phyloP scores from a whole-genome alignment of 2,329 filamentous ascomycete genomes.

The Aplosporella prunicola region DNA sequence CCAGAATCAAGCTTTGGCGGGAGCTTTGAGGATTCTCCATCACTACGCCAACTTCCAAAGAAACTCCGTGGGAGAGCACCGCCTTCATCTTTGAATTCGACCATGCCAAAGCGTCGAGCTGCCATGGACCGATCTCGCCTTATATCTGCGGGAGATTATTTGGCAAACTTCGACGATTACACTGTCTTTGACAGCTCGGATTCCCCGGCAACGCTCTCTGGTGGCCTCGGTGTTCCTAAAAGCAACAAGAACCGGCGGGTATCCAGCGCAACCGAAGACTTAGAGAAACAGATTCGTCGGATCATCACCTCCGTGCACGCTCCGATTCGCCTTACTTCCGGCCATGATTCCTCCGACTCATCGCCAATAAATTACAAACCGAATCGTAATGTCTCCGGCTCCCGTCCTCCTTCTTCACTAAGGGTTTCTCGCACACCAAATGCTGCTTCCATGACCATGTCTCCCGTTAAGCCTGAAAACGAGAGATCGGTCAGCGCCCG shows the following conservation, averaged over 20 bases:
- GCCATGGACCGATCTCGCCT: too few species aligned
- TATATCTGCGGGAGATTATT: neutral
- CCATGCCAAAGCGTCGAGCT: slow-evolving; percentile 32
- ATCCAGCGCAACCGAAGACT: slow-evolving; percentile 44
- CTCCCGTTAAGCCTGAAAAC: slow-evolving; percentile 26
- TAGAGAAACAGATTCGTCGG: slow-evolving; percentile 71
- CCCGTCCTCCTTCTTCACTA: slow-evolving; percentile 8
- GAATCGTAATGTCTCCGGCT: slow-evolving; percentile 3
- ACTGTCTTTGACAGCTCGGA: neutral
- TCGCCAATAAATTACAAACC: slow-evolving; percentile 1
- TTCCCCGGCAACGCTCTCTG: neutral
- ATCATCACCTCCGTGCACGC: slow-evolving; percentile 70
- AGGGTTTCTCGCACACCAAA: slow-evolving; percentile 1
- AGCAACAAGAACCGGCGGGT: slow-evolving; percentile 1
- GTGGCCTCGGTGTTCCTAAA: neutral
- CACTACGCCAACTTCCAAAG: slow-evolving; percentile 20
- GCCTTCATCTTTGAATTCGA: slow-evolving; percentile 33
- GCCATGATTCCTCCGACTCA: slow-evolving; percentile 16
- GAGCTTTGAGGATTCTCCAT: slow-evolving; percentile 27
- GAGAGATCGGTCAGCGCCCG: slow-evolving; percentile 22
- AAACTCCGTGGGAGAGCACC: slow-evolving; percentile 19
- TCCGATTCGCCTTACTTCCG: slow-evolving; percentile 62
- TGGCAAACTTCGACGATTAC: slow-evolving; percentile 3
- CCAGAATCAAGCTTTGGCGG: slow-evolving; percentile 10
- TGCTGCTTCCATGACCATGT: slow-evolving; percentile 20